These are phyloP conservation scores for Mycena amicta DNA, from an alignment of 768 basidiomycete genomes.

Conservation along the genomic window DNA sequence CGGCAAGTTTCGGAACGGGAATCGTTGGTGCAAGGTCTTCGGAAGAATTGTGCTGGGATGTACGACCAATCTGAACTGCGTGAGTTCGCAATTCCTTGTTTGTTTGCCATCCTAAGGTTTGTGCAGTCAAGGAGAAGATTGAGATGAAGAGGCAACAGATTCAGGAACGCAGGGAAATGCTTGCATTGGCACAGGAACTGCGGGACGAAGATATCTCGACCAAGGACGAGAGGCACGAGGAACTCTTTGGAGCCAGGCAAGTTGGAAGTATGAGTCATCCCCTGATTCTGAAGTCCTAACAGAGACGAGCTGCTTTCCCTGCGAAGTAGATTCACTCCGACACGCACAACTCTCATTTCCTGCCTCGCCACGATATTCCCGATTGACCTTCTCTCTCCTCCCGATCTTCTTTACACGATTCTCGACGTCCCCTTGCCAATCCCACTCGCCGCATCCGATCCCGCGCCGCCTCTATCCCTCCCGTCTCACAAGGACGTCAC, in stretches of 20 bases:
- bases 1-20: slow-evolving; percentile 72
- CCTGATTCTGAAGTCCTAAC: slow-evolving; percentile 21
- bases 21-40: slow-evolving; percentile 53
- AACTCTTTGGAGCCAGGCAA: slow-evolving; percentile 44
- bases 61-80: slow-evolving; percentile 48
- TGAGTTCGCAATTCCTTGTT: slow-evolving; percentile 32
- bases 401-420: slow-evolving; percentile 89
- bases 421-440: slow-evolving; percentile 89
- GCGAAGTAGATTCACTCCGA: slow-evolving; percentile 49
- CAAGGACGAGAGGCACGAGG: slow-evolving; percentile 31
- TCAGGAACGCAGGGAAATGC: slow-evolving; percentile 45
- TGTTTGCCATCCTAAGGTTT: background rate
- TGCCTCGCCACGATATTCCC: slow-evolving; percentile 81
- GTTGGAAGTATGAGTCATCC: slow-evolving; percentile 13
- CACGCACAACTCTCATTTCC: slow-evolving; percentile 67
- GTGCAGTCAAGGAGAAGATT: slow-evolving; percentile 46
- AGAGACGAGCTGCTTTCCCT: slow-evolving; percentile 54
- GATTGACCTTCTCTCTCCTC: slow-evolving; percentile 82
- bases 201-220: slow-evolving; percentile 33
- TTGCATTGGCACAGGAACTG: slow-evolving; percentile 45
- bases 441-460: slow-evolving; percentile 69
- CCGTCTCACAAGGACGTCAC: slow-evolving; percentile 69
- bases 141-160: slow-evolving; percentile 47
- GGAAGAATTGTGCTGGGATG: slow-evolving; percentile 43
- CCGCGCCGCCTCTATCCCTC: slow-evolving; percentile 79